phyloP scores from a whole-genome alignment of 441 rosid species.

The Gossypium trilobum region DNA sequence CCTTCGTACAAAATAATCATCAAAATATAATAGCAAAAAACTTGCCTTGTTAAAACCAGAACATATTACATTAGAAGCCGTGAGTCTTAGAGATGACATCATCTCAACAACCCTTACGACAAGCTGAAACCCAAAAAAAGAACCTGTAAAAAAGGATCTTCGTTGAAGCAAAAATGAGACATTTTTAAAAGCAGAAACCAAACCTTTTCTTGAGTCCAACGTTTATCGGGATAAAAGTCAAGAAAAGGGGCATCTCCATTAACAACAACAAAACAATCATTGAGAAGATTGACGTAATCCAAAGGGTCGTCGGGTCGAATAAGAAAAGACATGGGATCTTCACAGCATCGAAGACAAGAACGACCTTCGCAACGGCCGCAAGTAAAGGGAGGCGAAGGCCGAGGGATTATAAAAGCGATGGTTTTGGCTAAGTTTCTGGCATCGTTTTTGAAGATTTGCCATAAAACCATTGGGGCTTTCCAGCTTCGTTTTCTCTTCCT shows the following conservation, averaged over 20 bases:
- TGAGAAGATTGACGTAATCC: slow-evolving; percentile 48
- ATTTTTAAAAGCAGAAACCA: neutral
- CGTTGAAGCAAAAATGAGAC: neutral
- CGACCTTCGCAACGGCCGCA: slow-evolving; percentile 31
- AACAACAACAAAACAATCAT: slow-evolving; percentile 44
- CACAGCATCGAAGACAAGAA: slow-evolving; percentile 30
- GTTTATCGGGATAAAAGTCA: slow-evolving; percentile 22
- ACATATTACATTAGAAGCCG: slow-evolving; percentile 36
- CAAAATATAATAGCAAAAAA: neutral
- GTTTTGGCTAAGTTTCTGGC: slow-evolving; percentile 40
- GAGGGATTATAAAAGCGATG: slow-evolving; percentile 29
- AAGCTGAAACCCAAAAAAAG: slow-evolving; percentile 32
- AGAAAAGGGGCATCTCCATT: slow-evolving; percentile 36
- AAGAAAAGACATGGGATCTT: slow-evolving; percentile 34
- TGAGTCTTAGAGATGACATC: slow-evolving; percentile 17
- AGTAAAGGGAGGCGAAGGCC: neutral
- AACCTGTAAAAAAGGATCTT: neutral
- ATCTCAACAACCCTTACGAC: slow-evolving; percentile 47
- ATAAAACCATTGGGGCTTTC: slow-evolving; percentile 50
- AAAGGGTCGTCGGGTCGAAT: slow-evolving; percentile 44
- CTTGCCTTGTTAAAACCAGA: slow-evolving; percentile 51
- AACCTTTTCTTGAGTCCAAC: slow-evolving; percentile 62
- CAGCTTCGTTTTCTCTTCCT: slow-evolving; percentile 24
- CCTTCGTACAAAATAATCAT: neutral
- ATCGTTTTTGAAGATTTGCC: slow-evolving; percentile 39